Evolutionary conservation across 2,329 filamentous ascomycete species (phyloP), one percentile per base, ranked within the genome.

Genomic region (Lachnum nothofagi): DNA sequence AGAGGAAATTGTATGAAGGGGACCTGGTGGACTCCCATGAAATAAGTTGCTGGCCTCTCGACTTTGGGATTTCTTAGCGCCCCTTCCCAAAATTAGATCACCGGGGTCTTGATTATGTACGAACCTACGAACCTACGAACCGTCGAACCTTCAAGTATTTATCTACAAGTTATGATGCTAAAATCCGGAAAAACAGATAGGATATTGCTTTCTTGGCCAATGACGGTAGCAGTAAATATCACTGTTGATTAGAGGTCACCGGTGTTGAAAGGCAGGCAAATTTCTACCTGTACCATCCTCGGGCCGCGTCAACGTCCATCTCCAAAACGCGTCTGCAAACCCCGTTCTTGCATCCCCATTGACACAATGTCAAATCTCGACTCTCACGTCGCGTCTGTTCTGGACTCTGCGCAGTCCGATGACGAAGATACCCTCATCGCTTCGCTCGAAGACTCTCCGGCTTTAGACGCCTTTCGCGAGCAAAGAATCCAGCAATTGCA

Each of bases 381-480:
- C 60, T 60, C 72, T 38, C 71, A 72, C 52, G 76, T 79, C 27
- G 75, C 76, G 38, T 65, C 66, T 23, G 60, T 78, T 19, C 68
- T 79, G 24, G 76, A 70, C 42, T 46, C 53, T 17, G 53, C 38
- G 14, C 51, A 57, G 33, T 65, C 63, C 1, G 77, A 79, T 53
- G 75, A 78, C 53, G 78, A 81, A 65, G 78, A 81, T 64, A 76
- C 75, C 27, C 71, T 82, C 42, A 77, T 81, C 47, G 76, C 75
- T 14, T 72, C 75, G 49, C 71, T 81, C 37, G 73, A 73, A 43
- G 74, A 79, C 55, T 75, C 78, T 49, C 66, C 67, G 6, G 71
- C 72, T 5, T 61, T 80, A 25, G 72, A 76, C 56, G 76, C 73
- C 27, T 73, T 80, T 56, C 74, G 78, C 48, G 78, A 80, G 59